Evolutionary conservation across 1,284 basidiomycete genomes (phyloP).

Genomic region (Cryptococcus hybrid): DNA sequence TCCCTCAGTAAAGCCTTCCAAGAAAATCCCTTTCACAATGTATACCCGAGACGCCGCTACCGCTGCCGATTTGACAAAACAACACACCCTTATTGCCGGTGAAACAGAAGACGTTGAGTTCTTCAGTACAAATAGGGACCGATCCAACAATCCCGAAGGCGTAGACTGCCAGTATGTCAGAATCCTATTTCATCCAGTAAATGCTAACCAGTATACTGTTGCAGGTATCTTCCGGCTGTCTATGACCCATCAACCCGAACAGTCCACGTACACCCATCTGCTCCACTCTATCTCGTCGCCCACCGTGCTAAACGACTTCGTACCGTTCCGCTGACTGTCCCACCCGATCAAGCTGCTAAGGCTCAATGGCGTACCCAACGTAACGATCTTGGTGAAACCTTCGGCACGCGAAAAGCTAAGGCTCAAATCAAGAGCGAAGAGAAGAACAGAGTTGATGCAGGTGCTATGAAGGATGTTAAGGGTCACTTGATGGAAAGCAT

Average conservation of each 20-base stretch:
- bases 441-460: constrained; percentile 80
- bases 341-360: constrained; percentile 44
- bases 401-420: constrained; percentile 91
- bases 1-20: constrained; percentile 64
- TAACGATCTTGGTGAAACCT: constrained; percentile 79
- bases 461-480: constrained; percentile 76
- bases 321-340: constrained; percentile 14
- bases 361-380: constrained; percentile 63
- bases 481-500: constrained; percentile 77
- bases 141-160: constrained; percentile 52
- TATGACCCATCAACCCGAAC: constrained; percentile 67
- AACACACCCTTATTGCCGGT: constrained; percentile 62
- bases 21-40: constrained; percentile 63
- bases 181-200: not conserved
- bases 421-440: constrained; percentile 76
- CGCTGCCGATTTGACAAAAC: constrained; percentile 52
- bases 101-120: constrained; percentile 67
- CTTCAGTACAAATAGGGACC: constrained; percentile 55
- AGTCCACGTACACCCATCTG: constrained; percentile 62
- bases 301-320: constrained; percentile 80
- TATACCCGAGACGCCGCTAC: constrained; percentile 55
- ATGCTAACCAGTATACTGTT: not conserved
- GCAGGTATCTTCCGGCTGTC: constrained; percentile 51
- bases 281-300: constrained; percentile 69
- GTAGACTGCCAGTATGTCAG: constrained; percentile 44